phyloP scores from a whole-genome alignment of 495 filamentous ascomycete species.

The Xylaria flabelliformis region DNA sequence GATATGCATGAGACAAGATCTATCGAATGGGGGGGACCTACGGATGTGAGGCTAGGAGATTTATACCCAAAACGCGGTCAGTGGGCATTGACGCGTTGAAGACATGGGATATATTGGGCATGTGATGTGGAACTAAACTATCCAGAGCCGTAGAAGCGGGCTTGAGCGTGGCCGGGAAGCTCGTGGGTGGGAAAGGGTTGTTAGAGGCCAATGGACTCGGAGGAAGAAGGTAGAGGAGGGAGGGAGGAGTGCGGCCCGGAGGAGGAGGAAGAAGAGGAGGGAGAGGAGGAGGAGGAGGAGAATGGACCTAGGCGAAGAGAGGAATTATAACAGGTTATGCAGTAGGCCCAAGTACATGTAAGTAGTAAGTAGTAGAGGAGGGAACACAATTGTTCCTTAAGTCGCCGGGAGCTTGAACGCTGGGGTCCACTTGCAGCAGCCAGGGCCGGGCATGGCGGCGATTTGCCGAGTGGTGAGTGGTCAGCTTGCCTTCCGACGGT shows the following conservation, averaged over 20 bases:
- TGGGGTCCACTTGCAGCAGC: constrained; percentile 37
- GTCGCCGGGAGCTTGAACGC: constrained; percentile 37
- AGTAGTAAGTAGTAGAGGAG: constrained; percentile 6
- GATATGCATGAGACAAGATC: constrained; percentile 9
- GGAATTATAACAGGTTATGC: constrained; percentile 12
- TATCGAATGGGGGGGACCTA: constrained; percentile 21
- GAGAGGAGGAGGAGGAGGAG: constrained; percentile 6
- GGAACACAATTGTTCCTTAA: constrained; percentile 35
- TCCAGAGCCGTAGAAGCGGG: background rate
- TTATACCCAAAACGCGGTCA: constrained; percentile 30
- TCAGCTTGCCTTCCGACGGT: constrained; percentile 33
- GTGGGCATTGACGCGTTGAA: constrained; percentile 25
- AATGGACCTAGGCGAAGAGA: background rate
- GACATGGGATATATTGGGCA: constrained; percentile 17
- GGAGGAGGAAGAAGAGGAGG: constrained; percentile 14
- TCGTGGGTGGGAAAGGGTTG: constrained; percentile 24
- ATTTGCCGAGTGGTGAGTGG: constrained; percentile 37
- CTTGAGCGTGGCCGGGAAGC: background rate
- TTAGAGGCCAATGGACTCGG: constrained; percentile 17
- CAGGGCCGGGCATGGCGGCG: constrained; percentile 42
- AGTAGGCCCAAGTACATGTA: constrained; percentile 1
- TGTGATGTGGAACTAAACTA: constrained; percentile 17
- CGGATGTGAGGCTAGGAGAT: constrained; percentile 16
- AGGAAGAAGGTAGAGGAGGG: background rate
- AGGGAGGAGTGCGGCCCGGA: constrained; percentile 1